Base-by-base conservation (phyloP, 352 stramenopile genomes). In the Phytophthora constricta region DNA sequence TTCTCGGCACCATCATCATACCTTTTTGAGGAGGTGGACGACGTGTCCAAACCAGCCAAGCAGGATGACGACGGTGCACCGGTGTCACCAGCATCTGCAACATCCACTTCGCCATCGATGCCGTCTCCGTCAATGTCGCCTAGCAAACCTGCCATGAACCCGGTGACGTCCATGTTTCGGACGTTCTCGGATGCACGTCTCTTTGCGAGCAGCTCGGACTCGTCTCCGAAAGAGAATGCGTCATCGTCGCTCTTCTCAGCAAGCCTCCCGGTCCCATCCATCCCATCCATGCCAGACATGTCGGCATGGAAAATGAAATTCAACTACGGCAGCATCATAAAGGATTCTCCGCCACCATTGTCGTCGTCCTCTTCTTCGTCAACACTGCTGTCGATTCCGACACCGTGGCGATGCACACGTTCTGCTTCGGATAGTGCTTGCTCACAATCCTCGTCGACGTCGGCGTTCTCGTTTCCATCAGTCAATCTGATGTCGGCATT, bases 391-490 rank as follows among this genome's bases (percentile, higher is more conserved):
- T 81, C 77, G 34, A 76, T 92, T 33, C 80, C 79, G 33, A 83
- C 68, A 2, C 66, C 71, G 11, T 89, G 83, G 80, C 87, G 89
- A 70, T 82, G 33, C 14, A 64, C 28, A 13, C 66, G 66, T 1
- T 78, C 58, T 1, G 33, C 39, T 34, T 77, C 66, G 4, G 65
- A 73, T 26, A 42, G 47, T 31, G 54, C 33, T 10, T 23, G n/a
- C 22, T 58, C 72, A 13, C 73, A 45, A 16, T 39, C 50, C 7
- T 51, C 52, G 22, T 55, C 42, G 17, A 49, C 52, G 19, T 58
- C 58, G 8, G 39, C 33, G 3, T 75, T 75, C 41, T 65, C 62
- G 23, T 76, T 72, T 23, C 27, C 57, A 7, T 65, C 58, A 9
- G 37, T 68, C 19, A 60, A 37, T 37, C 53, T 62, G 9, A 39